Evolutionary conservation across 2,329 filamentous ascomycete genomes (phyloP).

Genomic region (Amauroascus niger): DNA sequence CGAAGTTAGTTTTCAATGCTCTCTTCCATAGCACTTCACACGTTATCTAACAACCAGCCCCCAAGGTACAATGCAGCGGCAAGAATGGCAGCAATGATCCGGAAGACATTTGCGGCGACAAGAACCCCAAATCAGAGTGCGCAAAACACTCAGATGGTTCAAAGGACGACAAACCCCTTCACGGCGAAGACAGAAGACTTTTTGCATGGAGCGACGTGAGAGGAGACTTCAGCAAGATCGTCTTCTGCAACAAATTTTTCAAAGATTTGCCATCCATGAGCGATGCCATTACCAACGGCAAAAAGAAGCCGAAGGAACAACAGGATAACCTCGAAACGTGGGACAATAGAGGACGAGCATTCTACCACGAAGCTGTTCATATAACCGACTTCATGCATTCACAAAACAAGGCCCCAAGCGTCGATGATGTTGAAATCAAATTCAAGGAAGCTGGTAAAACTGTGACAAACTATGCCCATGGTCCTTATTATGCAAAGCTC

Average conservation of each 20-base stretch:
- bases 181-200: slow-evolving; percentile 1
- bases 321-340: slow-evolving; percentile 6
- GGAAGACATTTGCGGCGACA: slow-evolving; percentile 5
- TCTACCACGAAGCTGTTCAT: slow-evolving; percentile 6
- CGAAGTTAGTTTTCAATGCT: background rate
- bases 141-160: background rate
- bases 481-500: slow-evolving; percentile 5
- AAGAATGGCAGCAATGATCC: background rate
- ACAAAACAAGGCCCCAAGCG: background rate
- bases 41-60: background rate
- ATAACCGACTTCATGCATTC: background rate
- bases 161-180: background rate
- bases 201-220: slow-evolving; percentile 7
- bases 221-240: background rate
- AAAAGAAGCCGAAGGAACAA: slow-evolving; percentile 1
- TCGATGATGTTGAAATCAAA: slow-evolving; percentile 6
- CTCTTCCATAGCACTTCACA: background rate
- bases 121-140: slow-evolving; percentile 3
- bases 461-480: slow-evolving; percentile 2
- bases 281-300: background rate
- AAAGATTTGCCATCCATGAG: slow-evolving; percentile 4
- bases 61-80: slow-evolving; percentile 1
- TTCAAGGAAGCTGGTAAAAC: slow-evolving; percentile 1
- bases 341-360: slow-evolving; percentile 5
- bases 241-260: slow-evolving; percentile 7